phyloP scores from a whole-genome alignment of 495 filamentous ascomycete genomes.

The Neurospora sp. region DNA sequence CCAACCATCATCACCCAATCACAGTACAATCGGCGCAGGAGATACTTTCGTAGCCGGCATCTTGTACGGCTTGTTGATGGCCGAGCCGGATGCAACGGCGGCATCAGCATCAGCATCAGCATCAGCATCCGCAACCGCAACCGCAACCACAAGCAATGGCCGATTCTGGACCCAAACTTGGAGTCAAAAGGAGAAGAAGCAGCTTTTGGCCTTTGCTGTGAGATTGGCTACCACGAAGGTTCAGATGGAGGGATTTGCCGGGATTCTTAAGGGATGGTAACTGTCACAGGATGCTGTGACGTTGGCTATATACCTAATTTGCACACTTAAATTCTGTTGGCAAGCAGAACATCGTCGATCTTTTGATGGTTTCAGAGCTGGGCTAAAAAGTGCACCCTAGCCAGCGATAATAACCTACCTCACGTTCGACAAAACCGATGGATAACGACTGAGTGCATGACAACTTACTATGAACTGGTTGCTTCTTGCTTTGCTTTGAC shows the following conservation, averaged over 20 bases:
- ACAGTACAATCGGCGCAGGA: slow-evolving; percentile 59
- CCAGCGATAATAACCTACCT: too few species aligned
- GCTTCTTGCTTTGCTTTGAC: too few species aligned
- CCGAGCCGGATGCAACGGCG: neutral
- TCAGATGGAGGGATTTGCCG: slow-evolving; percentile 52
- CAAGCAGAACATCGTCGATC: too few species aligned
- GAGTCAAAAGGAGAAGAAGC: slow-evolving; percentile 32
- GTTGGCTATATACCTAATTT: too few species aligned
- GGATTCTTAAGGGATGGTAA: slow-evolving; percentile 9
- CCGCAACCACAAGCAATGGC: neutral
- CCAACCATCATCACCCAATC: neutral
- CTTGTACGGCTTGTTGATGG: slow-evolving; percentile 46
- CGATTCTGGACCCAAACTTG: slow-evolving; percentile 18
- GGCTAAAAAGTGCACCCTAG: too few species aligned
- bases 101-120: neutral
- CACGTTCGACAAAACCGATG: too few species aligned
- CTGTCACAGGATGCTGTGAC: too few species aligned
- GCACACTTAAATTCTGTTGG: too few species aligned
- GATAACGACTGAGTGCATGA: too few species aligned
- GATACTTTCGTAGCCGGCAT: slow-evolving; percentile 70
- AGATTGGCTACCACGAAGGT: slow-evolving; percentile 60
- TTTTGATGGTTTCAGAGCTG: too few species aligned
- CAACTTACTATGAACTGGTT: too few species aligned
- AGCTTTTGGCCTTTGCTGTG: slow-evolving; percentile 47
- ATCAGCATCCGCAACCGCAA: neutral